These are phyloP conservation scores for Circinella umbellata DNA, from an alignment of 371 early-diverging fungal species.

Conservation along the genomic window DNA sequence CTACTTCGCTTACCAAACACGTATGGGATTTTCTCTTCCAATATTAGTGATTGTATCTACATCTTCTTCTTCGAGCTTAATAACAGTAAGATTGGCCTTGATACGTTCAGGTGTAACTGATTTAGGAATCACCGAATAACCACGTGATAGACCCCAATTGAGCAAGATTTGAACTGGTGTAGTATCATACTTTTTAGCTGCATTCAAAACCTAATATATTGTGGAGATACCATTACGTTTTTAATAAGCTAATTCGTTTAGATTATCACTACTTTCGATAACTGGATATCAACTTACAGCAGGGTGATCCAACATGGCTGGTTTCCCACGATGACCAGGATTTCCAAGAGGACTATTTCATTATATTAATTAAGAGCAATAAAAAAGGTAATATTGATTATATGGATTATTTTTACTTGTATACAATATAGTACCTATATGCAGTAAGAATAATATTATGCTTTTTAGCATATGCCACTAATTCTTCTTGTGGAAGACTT, in stretches of 20 bases:
- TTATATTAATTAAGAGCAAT: too few species aligned
- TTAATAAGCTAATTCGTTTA: not conserved
- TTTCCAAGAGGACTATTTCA: constrained; percentile 41
- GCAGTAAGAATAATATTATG: constrained; percentile 49
- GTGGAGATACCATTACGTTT: not conserved
- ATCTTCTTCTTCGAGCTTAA: constrained; percentile 42
- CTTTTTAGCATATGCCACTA: constrained; percentile 40
- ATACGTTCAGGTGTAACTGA: constrained; percentile 54
- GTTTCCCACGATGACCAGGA: constrained; percentile 30
- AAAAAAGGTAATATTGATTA: too few species aligned
- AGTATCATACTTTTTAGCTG: constrained; percentile 74
- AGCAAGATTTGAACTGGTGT: constrained; percentile 80
- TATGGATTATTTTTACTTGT: too few species aligned
- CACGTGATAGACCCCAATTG: constrained; percentile 78
- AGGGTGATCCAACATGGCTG: constrained; percentile 76
- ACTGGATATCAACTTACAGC: constrained; percentile 46
- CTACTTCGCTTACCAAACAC: constrained; percentile 23
- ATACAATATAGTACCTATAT: constrained; percentile 23
- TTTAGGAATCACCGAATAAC: constrained; percentile 63
- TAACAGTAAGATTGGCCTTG: constrained; percentile 43
- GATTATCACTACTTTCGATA: constrained; percentile 28
- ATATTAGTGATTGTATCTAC: constrained; percentile 36
- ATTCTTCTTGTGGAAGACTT: constrained; percentile 46
- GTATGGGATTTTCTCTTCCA: constrained; percentile 29
- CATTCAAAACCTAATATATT: constrained; percentile 32